Percentiles rank a stretch among this genome's conserved stretches.
These are phyloP conservation scores for Acacia pycnantha DNA, from an alignment of 331 rosid genomes.

Conservation along the genomic window DNA sequence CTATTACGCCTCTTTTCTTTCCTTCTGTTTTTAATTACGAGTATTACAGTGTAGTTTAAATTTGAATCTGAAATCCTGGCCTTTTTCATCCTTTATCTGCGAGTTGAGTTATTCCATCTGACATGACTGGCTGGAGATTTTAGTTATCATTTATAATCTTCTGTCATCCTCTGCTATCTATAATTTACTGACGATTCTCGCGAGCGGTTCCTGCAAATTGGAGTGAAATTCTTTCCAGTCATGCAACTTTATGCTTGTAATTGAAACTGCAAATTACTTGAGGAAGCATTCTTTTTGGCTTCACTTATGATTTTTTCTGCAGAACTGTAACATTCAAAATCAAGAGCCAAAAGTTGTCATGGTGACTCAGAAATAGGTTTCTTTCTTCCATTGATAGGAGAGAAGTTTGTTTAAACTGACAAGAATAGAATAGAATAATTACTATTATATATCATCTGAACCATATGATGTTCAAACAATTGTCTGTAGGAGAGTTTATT, in stretches of 20 bases:
- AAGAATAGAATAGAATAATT: neutral
- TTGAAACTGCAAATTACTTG: neutral
- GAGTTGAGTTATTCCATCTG: neutral
- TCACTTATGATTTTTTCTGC: neutral
- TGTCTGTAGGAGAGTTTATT: neutral
- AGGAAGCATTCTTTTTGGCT: neutral
- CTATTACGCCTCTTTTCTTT: neutral
- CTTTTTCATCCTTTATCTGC: neutral
- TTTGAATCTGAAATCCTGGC: neutral
- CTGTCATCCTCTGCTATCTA: neutral
- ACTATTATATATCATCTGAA: neutral
- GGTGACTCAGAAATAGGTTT: neutral
- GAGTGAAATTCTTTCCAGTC: neutral
- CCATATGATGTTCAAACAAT: neutral
- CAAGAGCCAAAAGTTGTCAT: neutral
- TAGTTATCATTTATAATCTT: neutral
- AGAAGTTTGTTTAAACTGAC: neutral
- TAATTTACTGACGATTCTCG: neutral
- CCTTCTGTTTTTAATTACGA: neutral
- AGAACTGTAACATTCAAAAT: neutral
- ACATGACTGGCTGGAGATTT: neutral
- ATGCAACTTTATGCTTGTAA: neutral
- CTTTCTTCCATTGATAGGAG: neutral
- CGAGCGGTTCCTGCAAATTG: neutral
- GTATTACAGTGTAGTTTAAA: neutral